A percentile compares a stretch with the other conserved stretches of the same genome.
Conservation (phyloP, 331 rosid genomes). For the Acacia concinna region DNA sequence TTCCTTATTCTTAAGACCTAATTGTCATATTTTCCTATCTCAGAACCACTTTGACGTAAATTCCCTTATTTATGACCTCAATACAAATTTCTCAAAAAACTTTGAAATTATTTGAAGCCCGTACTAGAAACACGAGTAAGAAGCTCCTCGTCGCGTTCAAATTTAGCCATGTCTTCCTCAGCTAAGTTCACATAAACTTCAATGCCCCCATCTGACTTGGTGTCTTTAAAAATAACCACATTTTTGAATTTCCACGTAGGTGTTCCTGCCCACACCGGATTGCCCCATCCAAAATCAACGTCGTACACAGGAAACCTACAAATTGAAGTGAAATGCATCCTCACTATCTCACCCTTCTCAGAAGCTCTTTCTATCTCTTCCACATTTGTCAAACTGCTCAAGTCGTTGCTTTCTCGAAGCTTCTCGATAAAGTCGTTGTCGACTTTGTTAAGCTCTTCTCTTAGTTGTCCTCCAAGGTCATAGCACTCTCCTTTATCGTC, state of each 20-base stretch:
- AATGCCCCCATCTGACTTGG: slow-evolving; percentile 8
- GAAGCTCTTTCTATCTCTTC: not conserved
- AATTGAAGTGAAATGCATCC: not conserved
- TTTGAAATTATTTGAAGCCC: not conserved
- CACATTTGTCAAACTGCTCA: not conserved
- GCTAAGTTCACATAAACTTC: slow-evolving; percentile 8
- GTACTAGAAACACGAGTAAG: not conserved
- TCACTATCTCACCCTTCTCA: not conserved
- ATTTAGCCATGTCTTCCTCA: slow-evolving; percentile 16
- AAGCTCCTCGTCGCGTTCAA: slow-evolving; percentile 22
- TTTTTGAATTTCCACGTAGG: slow-evolving; percentile 1
- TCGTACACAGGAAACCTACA: slow-evolving; percentile 26
- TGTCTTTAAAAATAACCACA: not conserved
- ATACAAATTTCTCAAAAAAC: no score
- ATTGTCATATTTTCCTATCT: no score
- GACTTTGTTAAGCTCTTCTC: not conserved
- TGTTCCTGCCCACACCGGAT: not conserved
- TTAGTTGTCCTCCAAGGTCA: not conserved
- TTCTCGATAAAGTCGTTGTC: not conserved
- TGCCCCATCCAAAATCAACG: slow-evolving; percentile 23
- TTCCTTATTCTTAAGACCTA: no score
- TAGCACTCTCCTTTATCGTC: not conserved
- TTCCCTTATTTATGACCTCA: no score
- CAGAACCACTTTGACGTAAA: no score
- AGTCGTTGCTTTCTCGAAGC: not conserved